Evolutionary conservation across 305 asterid species (phyloP), one percentile per base, ranked within the genome.

Genomic region (Fraxinus angustifolia): DNA sequence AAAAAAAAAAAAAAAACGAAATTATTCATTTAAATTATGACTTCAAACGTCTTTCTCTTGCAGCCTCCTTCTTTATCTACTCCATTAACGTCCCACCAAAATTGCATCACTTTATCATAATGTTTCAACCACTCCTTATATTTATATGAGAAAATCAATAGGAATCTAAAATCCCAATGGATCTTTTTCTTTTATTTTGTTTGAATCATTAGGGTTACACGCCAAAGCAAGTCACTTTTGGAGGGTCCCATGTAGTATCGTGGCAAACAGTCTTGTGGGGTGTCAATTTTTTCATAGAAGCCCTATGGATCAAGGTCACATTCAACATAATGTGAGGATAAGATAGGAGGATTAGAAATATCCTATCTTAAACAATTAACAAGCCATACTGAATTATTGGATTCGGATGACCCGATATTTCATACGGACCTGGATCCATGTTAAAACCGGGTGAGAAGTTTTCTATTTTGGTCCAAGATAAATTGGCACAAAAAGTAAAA

Each of bases 1-100:
- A 16, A 26, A 28, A 14, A 42, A 4, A 53, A 5, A n/a, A 28
- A 48, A 42, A 4, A 53, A 5, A n/a, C 2, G 8, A 53, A 53
- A n/a, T n/a, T 53, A 53, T 81, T 58, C 14, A 4, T 30, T 28
- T 10, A 67, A 67, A 67, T 67, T 8, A 11, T 28, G 38, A 10
- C 73, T 12, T 67, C 73, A 28, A 67, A 67, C 17, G 73, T 67
- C 73, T 12, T 30, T 67, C 73, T 67, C 73, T 11, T 11, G 38
- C 19, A 26, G 53, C 53, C 78, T 78, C 73, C 77, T 17, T 83
- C 79, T 50, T 21, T 85, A 77, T 83, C 87, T 80, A 81, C 84
- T 74, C 83, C 84, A 79, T 80, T 82, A 73, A 84, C 84, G 73
- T 86, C 87, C 81, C 85, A 84, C 88, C 89, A 77, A 82, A 78